Conservation (phyloP, 192 early-diverging fungal species). For the Fimicolochytrium jonesii region DNA sequence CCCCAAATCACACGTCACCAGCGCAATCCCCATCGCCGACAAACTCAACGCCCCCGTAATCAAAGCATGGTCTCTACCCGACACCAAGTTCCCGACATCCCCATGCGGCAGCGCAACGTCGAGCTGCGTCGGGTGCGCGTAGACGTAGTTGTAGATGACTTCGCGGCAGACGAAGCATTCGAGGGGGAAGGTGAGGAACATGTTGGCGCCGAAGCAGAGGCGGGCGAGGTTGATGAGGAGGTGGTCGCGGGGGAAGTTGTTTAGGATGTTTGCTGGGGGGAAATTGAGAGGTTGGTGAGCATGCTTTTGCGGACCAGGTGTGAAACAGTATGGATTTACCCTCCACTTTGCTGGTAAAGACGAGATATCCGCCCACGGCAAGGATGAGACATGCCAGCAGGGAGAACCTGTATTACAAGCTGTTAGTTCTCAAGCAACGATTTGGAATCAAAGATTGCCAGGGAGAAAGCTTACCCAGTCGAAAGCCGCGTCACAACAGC, state of each 20-base stretch:
- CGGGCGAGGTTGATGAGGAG: conserved; percentile 81
- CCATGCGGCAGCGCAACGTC: background rate
- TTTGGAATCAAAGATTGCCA: background rate
- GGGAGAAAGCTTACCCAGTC: conserved; percentile 39
- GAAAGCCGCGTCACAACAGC: conserved; percentile 78
- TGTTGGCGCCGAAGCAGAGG: conserved; percentile 85
- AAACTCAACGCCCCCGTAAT: conserved; percentile 67
- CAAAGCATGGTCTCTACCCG: conserved; percentile 51
- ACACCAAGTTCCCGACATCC: conserved; percentile 20
- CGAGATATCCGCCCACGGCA: conserved; percentile 69
- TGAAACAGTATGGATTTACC: conserved; percentile 28
- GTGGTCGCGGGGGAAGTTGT: conserved; percentile 79
- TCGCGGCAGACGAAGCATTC: conserved; percentile 88
- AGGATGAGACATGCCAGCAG: conserved; percentile 67
- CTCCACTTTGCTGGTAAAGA: conserved; percentile 79
- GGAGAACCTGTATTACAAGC: conserved; percentile 42
- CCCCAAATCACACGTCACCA: conserved; percentile 76
- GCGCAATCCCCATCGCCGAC: conserved; percentile 61
- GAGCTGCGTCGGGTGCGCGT: conserved; percentile 1
- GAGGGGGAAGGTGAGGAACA: conserved; percentile 91
- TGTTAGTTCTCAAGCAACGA: background rate
- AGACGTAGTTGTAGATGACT: conserved; percentile 35
- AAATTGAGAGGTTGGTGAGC: background rate
- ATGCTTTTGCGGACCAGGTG: background rate
- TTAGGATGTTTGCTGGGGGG: conserved; percentile 65